Evolutionary conservation across 768 basidiomycete species (phyloP).

Genomic region (Russula dissimulans): DNA sequence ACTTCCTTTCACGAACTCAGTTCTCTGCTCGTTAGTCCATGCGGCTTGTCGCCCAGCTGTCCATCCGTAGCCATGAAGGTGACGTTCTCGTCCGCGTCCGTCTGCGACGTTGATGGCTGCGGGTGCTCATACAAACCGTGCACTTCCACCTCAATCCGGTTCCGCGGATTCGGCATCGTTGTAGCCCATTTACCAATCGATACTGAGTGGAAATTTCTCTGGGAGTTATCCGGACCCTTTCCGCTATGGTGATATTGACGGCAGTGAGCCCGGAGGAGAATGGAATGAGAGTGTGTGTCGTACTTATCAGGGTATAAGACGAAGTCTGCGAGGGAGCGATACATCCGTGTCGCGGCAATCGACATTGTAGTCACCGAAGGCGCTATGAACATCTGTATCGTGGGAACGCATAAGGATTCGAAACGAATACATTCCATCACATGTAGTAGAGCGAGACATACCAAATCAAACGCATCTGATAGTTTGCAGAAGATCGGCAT

Average conservation of each 20-base stretch:
- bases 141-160: neutral
- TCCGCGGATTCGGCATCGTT: neutral
- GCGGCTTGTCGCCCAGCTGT: neutral
- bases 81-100: neutral
- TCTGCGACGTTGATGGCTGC: neutral
- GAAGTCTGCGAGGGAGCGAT: neutral
- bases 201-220: too few species aligned
- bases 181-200: too few species aligned
- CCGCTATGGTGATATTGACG: too few species aligned
- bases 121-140: neutral
- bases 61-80: neutral
- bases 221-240: too few species aligned
- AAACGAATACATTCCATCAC: too few species aligned
- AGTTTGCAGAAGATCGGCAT: too few species aligned
- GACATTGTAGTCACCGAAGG: neutral
- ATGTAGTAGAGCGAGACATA: neutral
- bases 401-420: neutral
- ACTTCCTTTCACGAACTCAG: too few species aligned
- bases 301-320: neutral
- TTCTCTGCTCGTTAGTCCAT: too few species aligned
- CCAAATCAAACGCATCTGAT: neutral
- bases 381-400: neutral
- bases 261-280: neutral
- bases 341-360: too few species aligned
- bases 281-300: neutral